Evolutionary conservation across 495 filamentous ascomycete genomes (phyloP), one percentile per base, ranked within the genome.

Genomic region (Xylaria nigripes): DNA sequence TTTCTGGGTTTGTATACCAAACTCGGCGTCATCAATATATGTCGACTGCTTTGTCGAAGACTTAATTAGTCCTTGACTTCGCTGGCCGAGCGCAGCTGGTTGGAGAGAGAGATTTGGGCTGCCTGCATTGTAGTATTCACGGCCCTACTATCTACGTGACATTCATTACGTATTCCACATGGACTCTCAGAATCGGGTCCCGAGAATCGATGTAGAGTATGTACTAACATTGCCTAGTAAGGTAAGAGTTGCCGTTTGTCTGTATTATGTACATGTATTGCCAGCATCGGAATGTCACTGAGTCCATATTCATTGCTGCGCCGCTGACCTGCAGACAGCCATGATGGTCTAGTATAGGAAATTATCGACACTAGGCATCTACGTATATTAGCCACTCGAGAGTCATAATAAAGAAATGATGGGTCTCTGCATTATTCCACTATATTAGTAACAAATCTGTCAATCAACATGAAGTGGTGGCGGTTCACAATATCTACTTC

Each of bases 241-340:
- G 32, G 13, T 36, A 36, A 36, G 32, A 12, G 32, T 36, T 36
- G 32, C n/a, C n/a, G n/a, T 32, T 27, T 40, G 25, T 27, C 6
- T 30, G 23, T 19, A 29, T 5, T 21, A 34, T 7, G 21, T 38
- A 21, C n/a, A n/a, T 30, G 23, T 19, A 29, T 5, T 21, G 29
- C 32, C 30, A 21, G 51, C 44, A 47, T 22, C 19, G 34, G 7
- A 41, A 18, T 18, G 15, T 34, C 24, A n/a, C 9, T 30, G 29
- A 19, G 19, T 34, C 38, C 18, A 45, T n/a, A 30, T 45, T 36
- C 27, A 43, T 36, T 32, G 50, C 50, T 52, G 36, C 13, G 34
- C 51, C 51, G 34, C 51, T 34, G 23, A 42, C 44, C 44, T 43
- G 51, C 51, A 54, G 44, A 29, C 34, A 47, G 23, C 15, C 51